phyloP scores from a whole-genome alignment of 2,329 filamentous ascomycete genomes.

The Trichoderma sp. region DNA sequence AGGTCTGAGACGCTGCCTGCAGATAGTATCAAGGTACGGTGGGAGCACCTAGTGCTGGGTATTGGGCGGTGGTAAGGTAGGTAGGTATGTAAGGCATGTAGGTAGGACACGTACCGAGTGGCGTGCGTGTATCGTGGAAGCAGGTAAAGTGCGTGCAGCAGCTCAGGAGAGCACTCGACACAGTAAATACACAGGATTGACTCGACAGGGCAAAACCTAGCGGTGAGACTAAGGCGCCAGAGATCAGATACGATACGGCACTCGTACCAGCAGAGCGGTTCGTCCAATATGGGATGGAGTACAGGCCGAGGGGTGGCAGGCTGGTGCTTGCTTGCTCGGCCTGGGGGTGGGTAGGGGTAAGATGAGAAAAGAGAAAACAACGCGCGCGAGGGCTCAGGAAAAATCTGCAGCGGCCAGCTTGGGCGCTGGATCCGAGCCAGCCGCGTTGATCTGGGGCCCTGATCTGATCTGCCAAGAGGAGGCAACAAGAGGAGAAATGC shows the following conservation, averaged over 20 bases:
- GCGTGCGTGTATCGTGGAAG: neutral
- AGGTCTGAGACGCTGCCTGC: constrained; percentile 1
- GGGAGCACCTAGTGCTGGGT: too few relatives aligned
- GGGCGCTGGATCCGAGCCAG: constrained; percentile 12
- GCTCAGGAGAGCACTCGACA: neutral
- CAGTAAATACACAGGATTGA: neutral
- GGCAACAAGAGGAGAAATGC: constrained; percentile 8
- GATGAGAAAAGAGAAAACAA: constrained; percentile 26
- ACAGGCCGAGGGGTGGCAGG: constrained; percentile 30
- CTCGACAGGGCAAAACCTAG: neutral
- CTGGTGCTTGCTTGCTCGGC: constrained; percentile 15
- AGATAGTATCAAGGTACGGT: neutral
- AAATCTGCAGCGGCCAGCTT: constrained; percentile 17
- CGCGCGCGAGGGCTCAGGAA: constrained; percentile 11
- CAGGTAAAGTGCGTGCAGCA: constrained; percentile 14
- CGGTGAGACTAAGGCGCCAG: constrained; percentile 12
- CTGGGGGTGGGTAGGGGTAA: constrained; percentile 25
- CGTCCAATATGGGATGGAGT: constrained; percentile 26
- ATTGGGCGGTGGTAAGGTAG: too few relatives aligned
- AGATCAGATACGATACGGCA: constrained; percentile 19
- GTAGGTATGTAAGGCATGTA: neutral
- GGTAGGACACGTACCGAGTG: neutral
- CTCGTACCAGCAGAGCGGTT: constrained; percentile 37
- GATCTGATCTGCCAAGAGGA: constrained; percentile 6
- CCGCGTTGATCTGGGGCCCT: constrained; percentile 6